phyloP scores from a whole-genome alignment of 2,329 filamentous ascomycete species.

The Aspergillus transmontanensis region DNA sequence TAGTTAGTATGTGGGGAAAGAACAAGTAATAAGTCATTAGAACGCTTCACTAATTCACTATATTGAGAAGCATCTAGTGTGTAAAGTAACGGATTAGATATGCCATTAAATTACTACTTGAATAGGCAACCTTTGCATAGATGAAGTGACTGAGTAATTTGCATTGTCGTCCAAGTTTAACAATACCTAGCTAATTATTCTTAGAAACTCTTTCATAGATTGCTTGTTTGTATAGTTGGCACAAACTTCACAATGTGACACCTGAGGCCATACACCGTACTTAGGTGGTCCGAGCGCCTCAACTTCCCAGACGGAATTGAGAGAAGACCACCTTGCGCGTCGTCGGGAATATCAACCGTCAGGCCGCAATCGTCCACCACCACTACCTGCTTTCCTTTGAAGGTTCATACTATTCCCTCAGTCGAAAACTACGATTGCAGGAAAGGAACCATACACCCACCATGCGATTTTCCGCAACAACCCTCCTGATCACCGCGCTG shows the following conservation, averaged over 20 bases:
- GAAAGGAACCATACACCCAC: conserved; percentile 14
- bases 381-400: conserved; percentile 7
- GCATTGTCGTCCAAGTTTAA: neutral
- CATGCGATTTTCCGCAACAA: conserved; percentile 46
- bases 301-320: conserved; percentile 23
- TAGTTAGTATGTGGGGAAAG: too few relatives aligned
- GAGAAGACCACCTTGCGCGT: conserved; percentile 39
- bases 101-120: neutral
- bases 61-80: neutral
- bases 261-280: conserved; percentile 2
- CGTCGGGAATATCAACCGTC: conserved; percentile 16
- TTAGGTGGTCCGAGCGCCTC: conserved; percentile 38
- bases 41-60: neutral
- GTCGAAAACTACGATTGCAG: neutral
- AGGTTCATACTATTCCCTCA: neutral
- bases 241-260: neutral
- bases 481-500: conserved; percentile 56
- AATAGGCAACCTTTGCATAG: neutral
- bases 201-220: neutral
- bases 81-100: neutral
- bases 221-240: neutral
- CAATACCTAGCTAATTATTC: neutral
- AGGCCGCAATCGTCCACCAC: conserved; percentile 16
- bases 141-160: neutral
- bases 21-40: too few relatives aligned